Percentiles rank a stretch among this genome's conserved stretches.
Conservation (phyloP, 441 rosid species). For the Viola pubescens region DNA sequence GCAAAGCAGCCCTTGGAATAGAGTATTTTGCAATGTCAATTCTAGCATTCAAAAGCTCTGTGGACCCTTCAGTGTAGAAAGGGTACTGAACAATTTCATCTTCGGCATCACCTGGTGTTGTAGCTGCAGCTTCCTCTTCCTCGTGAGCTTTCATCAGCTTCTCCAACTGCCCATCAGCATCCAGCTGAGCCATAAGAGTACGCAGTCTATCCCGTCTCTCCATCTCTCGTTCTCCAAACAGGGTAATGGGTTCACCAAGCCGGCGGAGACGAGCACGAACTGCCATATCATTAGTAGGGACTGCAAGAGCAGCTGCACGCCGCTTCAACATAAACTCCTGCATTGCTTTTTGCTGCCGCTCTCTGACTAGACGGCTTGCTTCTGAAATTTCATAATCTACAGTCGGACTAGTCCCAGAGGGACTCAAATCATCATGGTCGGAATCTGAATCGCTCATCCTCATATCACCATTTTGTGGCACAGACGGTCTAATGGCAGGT, state of each 20-base stretch:
- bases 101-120: slow-evolving; percentile 35
- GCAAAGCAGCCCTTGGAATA: slow-evolving; percentile 49
- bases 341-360: slow-evolving; percentile 78
- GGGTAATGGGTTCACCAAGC: slow-evolving; percentile 82
- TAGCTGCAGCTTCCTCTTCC: slow-evolving; percentile 60
- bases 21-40: slow-evolving; percentile 65
- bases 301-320: slow-evolving; percentile 83
- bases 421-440: slow-evolving; percentile 33
- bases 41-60: slow-evolving; percentile 60
- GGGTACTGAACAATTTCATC: slow-evolving; percentile 65
- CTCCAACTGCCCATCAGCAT: slow-evolving; percentile 72
- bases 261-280: slow-evolving; percentile 83
- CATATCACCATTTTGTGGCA: slow-evolving; percentile 45
- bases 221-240: slow-evolving; percentile 92
- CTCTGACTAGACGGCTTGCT: slow-evolving; percentile 55
- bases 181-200: slow-evolving; percentile 76
- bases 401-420: slow-evolving; percentile 12
- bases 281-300: slow-evolving; percentile 86
- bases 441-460: slow-evolving; percentile 48
- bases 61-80: slow-evolving; percentile 74
- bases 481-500: slow-evolving; percentile 42
- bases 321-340: slow-evolving; percentile 73
- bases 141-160: slow-evolving; percentile 77
- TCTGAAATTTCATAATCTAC: slow-evolving; percentile 57
- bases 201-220: slow-evolving; percentile 87